Evolutionary conservation across 2,329 filamentous ascomycete species (phyloP), one percentile per base, ranked within the genome.

Genomic region (Chaetomium sp.): DNA sequence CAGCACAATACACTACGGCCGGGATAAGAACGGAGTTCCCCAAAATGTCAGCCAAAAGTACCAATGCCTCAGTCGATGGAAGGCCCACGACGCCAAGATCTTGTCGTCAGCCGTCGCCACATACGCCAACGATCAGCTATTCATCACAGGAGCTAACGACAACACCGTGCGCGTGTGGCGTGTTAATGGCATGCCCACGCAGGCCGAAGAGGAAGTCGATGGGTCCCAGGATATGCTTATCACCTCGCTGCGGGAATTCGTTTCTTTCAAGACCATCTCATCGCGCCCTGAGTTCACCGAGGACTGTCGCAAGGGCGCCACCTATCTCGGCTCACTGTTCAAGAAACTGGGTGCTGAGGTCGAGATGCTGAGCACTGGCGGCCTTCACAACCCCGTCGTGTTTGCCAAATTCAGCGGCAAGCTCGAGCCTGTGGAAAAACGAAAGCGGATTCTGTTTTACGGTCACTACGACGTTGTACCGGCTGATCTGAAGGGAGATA

Each of bases 381-480:
- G 80, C 35, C 64, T 69, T 10, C 86, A 89, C 64, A 97, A 97
- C 67, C 94, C 94, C 0, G 86, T 99, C n/a, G 91, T 99, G 0
- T 87, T 88, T 62, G 94, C 94, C 42, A 88, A 86, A 57, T 99
- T 99, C 69, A 82, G 82, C 45, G 91, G 87, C 4, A 94, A 85
- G 70, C 83, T 79, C 58, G 79, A 83, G 9, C 81, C 84, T 1
- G 74, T 81, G 0, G 78, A 81, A 33, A 76, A 82, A 33, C 81
- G 89, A 14, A 96, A 94, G 72, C 91, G 89, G 35, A 89, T 97
- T 7, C 75, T 99, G 0, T 99, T 99, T 69, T 99, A 99, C 67
- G 94, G 95, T 0, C 94, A 99, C 69, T 99, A 99, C 74, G 94
- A 99, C 67, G 91, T 99, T 2, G 94, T 99, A 3, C 82, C 91